Evolutionary conservation across 2,329 filamentous ascomycete genomes (phyloP).

Genomic region (Pseudogymnoascus sp.): DNA sequence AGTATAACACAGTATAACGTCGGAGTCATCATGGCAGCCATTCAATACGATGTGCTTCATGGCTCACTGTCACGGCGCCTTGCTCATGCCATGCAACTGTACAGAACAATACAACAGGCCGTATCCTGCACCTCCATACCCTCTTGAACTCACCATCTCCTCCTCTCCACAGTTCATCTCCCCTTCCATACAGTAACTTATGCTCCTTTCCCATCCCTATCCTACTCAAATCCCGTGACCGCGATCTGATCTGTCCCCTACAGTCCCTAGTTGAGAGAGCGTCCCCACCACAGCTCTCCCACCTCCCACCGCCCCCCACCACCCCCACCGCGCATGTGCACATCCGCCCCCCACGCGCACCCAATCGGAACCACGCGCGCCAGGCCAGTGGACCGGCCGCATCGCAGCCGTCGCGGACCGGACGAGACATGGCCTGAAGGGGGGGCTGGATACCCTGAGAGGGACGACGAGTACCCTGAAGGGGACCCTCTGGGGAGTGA

Average conservation of each 20-base stretch:
- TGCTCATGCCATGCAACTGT: not conserved
- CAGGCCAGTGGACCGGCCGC: not conserved
- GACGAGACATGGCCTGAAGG: not conserved
- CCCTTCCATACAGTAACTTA: not conserved
- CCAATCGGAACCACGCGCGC: not conserved
- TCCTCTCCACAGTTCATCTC: not conserved
- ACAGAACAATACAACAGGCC: not conserved
- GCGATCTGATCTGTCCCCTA: not conserved
- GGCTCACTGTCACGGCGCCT: not conserved
- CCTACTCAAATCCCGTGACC: not conserved
- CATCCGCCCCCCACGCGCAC: not conserved
- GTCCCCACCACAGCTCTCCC: not conserved
- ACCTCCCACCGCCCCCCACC: not conserved
- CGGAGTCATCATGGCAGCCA: not conserved
- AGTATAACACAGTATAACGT: not conserved
- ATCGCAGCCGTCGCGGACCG: not conserved
- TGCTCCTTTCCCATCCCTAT: not conserved
- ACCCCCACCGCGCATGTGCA: not conserved
- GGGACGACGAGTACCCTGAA: not conserved
- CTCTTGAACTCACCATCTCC: not conserved
- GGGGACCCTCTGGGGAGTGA: not conserved
- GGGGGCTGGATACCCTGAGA: not conserved
- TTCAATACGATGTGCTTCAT: not conserved
- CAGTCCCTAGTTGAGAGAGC: not conserved
- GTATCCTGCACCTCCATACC: not conserved